Percentiles rank a stretch among this genome's conserved stretches.
These are phyloP conservation scores for Pyrenochaeta sp. DNA, from an alignment of 2,329 filamentous ascomycete species.

Conservation along the genomic window DNA sequence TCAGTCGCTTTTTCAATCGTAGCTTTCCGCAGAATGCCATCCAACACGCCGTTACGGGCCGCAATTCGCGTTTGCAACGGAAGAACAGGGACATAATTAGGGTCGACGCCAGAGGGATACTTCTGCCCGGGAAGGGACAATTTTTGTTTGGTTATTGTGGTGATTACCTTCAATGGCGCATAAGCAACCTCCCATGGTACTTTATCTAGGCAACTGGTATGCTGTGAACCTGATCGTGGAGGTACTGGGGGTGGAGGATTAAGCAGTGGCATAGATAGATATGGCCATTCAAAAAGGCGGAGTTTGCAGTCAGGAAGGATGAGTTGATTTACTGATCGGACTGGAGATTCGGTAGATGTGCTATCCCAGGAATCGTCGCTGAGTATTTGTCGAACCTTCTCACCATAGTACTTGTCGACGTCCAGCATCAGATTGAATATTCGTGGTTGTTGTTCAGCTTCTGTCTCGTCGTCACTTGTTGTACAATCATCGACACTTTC, in stretches of 20 bases:
- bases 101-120: conserved; percentile 19
- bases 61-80: conserved; percentile 18
- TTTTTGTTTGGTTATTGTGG: conserved; percentile 30
- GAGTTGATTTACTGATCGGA: background rate
- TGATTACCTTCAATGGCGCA: conserved; percentile 30
- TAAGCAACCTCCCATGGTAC: conserved; percentile 30
- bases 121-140: conserved; percentile 33
- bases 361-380: conserved; percentile 33
- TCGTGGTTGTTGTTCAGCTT: conserved; percentile 1
- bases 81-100: conserved; percentile 36
- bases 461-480: background rate
- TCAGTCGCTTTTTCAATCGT: conserved; percentile 30
- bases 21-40: conserved; percentile 28
- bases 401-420: conserved; percentile 5
- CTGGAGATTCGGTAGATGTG: conserved; percentile 20
- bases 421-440: no score
- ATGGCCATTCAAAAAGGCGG: conserved; percentile 39
- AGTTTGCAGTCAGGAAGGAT: conserved; percentile 25
- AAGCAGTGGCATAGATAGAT: conserved; percentile 14
- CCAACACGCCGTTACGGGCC: conserved; percentile 35
- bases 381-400: conserved; percentile 15
- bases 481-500: conserved; percentile 28
- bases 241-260: background rate
- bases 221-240: background rate
- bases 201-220: conserved; percentile 2